Evolutionary conservation across 257 asterid species (phyloP).

Genomic region (Nicotiana sylvestris): DNA sequence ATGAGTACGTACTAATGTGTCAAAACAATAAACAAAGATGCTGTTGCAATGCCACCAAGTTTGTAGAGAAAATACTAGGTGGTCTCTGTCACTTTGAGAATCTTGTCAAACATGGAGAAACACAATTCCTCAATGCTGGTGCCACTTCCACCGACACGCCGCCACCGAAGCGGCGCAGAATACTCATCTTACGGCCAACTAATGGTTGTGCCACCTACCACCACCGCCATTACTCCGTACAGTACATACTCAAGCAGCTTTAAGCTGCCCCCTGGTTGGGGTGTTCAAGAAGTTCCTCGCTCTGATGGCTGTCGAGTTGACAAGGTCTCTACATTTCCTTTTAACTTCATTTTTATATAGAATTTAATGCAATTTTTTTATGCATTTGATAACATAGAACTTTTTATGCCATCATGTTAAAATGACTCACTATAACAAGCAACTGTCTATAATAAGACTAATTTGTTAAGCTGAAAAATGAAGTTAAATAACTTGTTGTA

Average conservation of each 20-base stretch:
- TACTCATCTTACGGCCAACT: conserved; percentile 29
- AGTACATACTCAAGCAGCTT: conserved; percentile 16
- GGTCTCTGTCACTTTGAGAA: not conserved
- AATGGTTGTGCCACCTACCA: conserved; percentile 19
- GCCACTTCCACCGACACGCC: conserved; percentile 23
- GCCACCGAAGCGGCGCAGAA: not conserved
- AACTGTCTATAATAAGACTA: no score
- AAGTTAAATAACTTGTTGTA: no score
- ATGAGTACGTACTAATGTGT: not conserved
- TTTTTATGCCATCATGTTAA: not conserved
- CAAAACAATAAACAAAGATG: not conserved
- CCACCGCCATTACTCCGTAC: not conserved
- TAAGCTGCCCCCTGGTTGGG: conserved; percentile 60
- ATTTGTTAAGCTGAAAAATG: no score
- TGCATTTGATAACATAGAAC: not conserved
- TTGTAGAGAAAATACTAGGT: not conserved
- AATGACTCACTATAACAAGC: no score
- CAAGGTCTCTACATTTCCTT: conserved; percentile 29
- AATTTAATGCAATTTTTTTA: no score
- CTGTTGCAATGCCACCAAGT: not conserved
- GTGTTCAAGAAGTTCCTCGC: conserved; percentile 56
- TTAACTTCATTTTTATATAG: not conserved
- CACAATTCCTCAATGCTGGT: conserved; percentile 13
- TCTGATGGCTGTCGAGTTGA: conserved; percentile 42
- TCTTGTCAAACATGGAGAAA: conserved; percentile 10